A percentile compares a stretch with the other conserved stretches of the same genome.
Conservation (phyloP, 495 filamentous ascomycete genomes). For the Pseudevernia furfuracea region DNA sequence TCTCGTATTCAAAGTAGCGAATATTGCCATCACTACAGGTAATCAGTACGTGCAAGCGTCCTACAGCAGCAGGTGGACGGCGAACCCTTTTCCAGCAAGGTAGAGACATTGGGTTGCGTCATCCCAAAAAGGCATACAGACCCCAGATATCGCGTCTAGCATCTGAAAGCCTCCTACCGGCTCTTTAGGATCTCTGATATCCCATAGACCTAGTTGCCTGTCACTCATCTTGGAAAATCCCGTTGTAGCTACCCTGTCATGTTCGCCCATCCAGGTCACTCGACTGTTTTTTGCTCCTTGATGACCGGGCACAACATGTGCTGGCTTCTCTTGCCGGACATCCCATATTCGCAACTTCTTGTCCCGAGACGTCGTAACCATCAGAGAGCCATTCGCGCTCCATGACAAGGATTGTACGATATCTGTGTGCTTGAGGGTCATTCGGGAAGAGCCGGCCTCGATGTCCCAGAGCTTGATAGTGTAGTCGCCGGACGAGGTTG, state of each 20-base stretch:
- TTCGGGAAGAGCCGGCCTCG: conserved; percentile 59
- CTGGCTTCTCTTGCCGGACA: conserved; percentile 81
- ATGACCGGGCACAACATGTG: conserved; percentile 78
- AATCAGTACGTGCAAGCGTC: conserved; percentile 2
- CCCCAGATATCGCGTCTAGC: conserved; percentile 89
- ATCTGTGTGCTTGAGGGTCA: conserved; percentile 75
- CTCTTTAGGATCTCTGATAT: conserved; percentile 68
- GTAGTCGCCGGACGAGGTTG: conserved; percentile 89
- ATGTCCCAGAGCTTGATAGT: conserved; percentile 97
- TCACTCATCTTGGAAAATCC: conserved; percentile 98
- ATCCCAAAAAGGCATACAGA: conserved; percentile 99
- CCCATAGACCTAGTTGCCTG: conserved; percentile 91
- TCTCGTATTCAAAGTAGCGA: conserved; percentile 92
- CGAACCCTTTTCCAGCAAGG: conserved; percentile 90
- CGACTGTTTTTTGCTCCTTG: conserved; percentile 94
- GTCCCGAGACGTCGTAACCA: conserved; percentile 92
- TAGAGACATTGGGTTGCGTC: conserved; percentile 90
- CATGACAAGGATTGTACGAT: conserved; percentile 93
- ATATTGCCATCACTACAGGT: conserved; percentile 83
- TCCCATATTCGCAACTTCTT: conserved; percentile 98
- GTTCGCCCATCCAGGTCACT: conserved; percentile 92
- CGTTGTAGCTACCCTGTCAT: conserved; percentile 87
- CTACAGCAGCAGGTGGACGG: conserved; percentile 13
- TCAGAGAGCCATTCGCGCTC: conserved; percentile 82
- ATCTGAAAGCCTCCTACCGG: conserved; percentile 83